Evolutionary conservation across 1,139 yeast genomes (phyloP), one percentile per base, ranked within the genome.

Genomic region (Scheffersomyces cryptocercus): DNA sequence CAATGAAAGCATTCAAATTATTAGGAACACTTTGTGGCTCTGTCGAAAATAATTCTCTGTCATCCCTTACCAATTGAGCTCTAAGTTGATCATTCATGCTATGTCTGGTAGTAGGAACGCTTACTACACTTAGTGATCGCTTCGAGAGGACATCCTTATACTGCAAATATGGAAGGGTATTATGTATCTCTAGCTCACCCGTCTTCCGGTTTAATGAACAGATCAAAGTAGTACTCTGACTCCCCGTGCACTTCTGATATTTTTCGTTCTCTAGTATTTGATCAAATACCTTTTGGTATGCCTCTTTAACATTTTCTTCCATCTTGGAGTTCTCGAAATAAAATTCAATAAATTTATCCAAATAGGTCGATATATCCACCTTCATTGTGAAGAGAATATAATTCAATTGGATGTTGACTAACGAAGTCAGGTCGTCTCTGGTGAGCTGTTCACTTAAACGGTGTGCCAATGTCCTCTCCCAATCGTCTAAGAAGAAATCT

Each of bases 341-440:
- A 14, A 37, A 43, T 11, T 38, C 37, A 20, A 57, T 36, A 29
- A 48, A 44, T 12, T 38, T 35, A 42, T 64, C 62, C 37, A 68
- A 51, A 29, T 59, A 55, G 28, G 58, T 50, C n/a, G 61, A 52
- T 14, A 67, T 40, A 43, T 70, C 65, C 14, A 72, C 52, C 15
- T 58, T 57, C 35, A 69, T 41, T 2, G 67, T 64, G 50, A 70
- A 68, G 29, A 72, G 54, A 9, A 67, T 54, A 46, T 62, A 73
- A 49, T 73, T 73, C 45, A 71, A 56, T 39, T 70, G 73, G 12
- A 72, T 51, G 45, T 71, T 70, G 13, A 65, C 49, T 35, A 71
- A 53, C 29, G 71, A 58, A 26, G 59, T 41, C 11, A 50, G 50
- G 24, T 55, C 59, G n/a, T 62, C 58, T 41, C 67, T 62, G 7